A percentile compares a stretch with the other conserved stretches of the same genome.
Evolutionary conservation across 148 eudicot species (phyloP).

Genomic region (Vaccinium corymbosum): DNA sequence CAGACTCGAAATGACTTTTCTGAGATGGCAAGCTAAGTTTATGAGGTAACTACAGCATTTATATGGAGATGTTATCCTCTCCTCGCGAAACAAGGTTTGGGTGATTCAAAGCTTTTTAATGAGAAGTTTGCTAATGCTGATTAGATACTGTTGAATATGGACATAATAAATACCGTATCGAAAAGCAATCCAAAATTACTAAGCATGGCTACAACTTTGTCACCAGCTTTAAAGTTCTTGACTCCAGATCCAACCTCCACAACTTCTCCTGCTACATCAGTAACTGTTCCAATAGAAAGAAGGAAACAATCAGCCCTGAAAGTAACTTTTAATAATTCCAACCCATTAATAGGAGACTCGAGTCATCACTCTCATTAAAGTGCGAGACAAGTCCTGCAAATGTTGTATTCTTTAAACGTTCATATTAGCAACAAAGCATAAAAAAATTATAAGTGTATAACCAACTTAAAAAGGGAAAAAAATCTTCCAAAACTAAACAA

Average conservation of each 20-base stretch:
- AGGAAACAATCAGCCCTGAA: slow-evolving; percentile 11
- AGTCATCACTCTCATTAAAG: background rate
- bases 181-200: slow-evolving; percentile 15
- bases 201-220: slow-evolving; percentile 60
- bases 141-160: background rate
- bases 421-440: background rate
- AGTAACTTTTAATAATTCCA: background rate
- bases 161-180: background rate
- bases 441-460: background rate
- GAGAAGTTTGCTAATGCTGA: background rate
- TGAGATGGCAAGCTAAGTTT: background rate
- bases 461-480: background rate
- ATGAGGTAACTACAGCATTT: background rate
- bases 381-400: background rate
- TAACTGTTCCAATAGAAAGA: slow-evolving; percentile 31
- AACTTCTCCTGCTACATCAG: slow-evolving; percentile 81
- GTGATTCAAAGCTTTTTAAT: too few relatives aligned
- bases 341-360: background rate
- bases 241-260: slow-evolving; percentile 61
- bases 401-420: background rate
- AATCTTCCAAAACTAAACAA: too few relatives aligned
- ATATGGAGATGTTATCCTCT: background rate
- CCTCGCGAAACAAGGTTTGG: background rate
- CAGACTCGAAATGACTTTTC: background rate
- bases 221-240: background rate